Base-by-base conservation (phyloP, 73 alveolate species). In the Diophrys appendiculata region DNA sequence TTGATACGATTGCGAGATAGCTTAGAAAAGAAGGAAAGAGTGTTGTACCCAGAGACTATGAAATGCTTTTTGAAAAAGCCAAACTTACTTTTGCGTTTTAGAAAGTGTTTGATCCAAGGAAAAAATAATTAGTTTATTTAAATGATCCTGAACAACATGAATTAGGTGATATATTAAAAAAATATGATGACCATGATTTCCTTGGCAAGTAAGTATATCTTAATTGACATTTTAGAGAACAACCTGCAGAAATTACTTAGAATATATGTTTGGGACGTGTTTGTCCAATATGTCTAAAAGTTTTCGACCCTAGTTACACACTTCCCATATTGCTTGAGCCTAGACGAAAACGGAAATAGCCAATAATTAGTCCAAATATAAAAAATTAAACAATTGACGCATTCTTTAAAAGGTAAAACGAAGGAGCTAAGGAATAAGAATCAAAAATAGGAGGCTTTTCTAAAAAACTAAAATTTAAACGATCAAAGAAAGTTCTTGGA, bases 21-120 rank as follows among this genome's bases (percentile, higher is more conserved):
- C 43, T 78, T 1, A 65, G 87, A 33, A 69, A 77, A 70, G 87
- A 78, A 29, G 87, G 87, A 30, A 78, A 78, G 52, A 13, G 33
- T 22, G 14, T 78, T 3, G 91, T 91, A 52, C 94, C 93, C 27
- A 77, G 69, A 64, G 99, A 95, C 77, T 92, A 92, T 76, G 90
- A 90, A 65, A 87, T 92, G 65, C 80, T 90, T 64, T 96, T 92
- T 77, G 95, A 89, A 84, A 88, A 95, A 69, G 98, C 99, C 2
- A 81, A 86, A 75, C 80, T 90, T 29, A 92, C 99, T 5, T 96
- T 96, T 80, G 83, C 91, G 68, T 95, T 83, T 70, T 91, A 96
- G 77, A 76, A 80, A 0, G 98, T 96, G 0, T 96, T 86, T 80
- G 90, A 98, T 68, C 99, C 99, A 33, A 77, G 84, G 31, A 86